These are phyloP conservation scores for Aspergillus olivimuriae DNA, from an alignment of 495 filamentous ascomycete species.

Conservation along the genomic window DNA sequence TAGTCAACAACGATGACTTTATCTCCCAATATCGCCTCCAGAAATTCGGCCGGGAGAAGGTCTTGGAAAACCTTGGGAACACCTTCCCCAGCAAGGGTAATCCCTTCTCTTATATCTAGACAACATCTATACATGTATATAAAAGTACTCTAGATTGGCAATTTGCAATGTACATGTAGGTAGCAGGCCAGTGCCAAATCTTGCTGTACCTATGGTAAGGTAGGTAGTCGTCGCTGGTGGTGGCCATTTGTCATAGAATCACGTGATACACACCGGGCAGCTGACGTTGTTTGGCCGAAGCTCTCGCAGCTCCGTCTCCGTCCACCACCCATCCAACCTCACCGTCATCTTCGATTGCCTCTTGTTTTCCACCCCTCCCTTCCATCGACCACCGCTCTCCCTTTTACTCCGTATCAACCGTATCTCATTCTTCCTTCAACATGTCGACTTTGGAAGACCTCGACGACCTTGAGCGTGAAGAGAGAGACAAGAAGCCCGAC, in stretches of 20 bases:
- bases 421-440: slow-evolving; percentile 13
- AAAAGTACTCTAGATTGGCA: neutral
- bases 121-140: neutral
- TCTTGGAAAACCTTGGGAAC: slow-evolving; percentile 39
- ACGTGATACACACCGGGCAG: slow-evolving; percentile 31
- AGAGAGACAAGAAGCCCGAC: slow-evolving; percentile 68
- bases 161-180: neutral
- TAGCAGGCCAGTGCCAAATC: neutral
- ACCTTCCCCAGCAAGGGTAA: neutral
- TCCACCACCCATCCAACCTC: slow-evolving; percentile 6
- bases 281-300: slow-evolving; percentile 41
- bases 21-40: slow-evolving; percentile 69
- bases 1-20: slow-evolving; percentile 84
- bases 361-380: slow-evolving; percentile 9
- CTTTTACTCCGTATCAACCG: slow-evolving; percentile 6
- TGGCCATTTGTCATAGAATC: slow-evolving; percentile 20
- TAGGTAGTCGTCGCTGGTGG: neutral
- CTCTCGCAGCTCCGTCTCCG: slow-evolving; percentile 27
- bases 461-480: slow-evolving; percentile 70
- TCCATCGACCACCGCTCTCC: neutral
- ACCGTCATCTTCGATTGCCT: slow-evolving; percentile 12
- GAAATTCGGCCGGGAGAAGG: slow-evolving; percentile 51
- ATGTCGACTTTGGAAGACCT: slow-evolving; percentile 89
- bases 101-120: slow-evolving; percentile 5
- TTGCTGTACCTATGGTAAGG: neutral